Base-by-base conservation (phyloP, 1,284 basidiomycete species). In the Neonothopanus nambi region DNA sequence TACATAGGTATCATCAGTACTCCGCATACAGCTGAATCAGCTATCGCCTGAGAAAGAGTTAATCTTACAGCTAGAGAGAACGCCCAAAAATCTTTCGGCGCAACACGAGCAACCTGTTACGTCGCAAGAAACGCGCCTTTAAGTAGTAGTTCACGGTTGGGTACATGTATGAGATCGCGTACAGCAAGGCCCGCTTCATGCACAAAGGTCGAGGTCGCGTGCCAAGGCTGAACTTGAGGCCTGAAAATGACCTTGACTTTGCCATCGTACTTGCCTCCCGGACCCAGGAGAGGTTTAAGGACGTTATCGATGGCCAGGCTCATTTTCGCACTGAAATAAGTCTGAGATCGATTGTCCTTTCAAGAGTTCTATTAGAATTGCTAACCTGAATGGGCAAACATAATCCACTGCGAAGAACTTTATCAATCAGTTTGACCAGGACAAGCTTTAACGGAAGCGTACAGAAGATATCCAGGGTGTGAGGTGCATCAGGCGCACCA, bases 151-250 rank as follows among this genome's bases (percentile, higher is more conserved):
- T 2, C 17, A 23, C 17, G 9, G 18, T 12, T 35, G 20, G 12
- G 21, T 23, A 12, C 24, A 35, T 5, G 26, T 1, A n/a, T n/a
- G 11, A 40, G 35, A 11, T 23, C 33, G 52, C 82, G 61, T 61
- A 94, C 90, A 9, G 91, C 91, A 9, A 95, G 74, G 11, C 82
- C 85, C 15, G 93, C 90, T 71, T 98, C 94, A 61, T 91, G 87
- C 2, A 85, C 82, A 56, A 87, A 78, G 0, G 87, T 89, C 0
- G 89, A 91, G 44, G 82, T 73, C 15, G 75, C 79, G 64, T 94
- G 92, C 91, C 92, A 90, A 0, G 88, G 87, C 67, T 91, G 95
- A 33, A 93, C 87, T 63, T 95, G 93, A 26, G 84, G 80, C 47
- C 95, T 76, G 59, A 93, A 74, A 63, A 96, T 85, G 39, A 88